These are phyloP conservation scores for Marchantia paleacea DNA, from an alignment of 225 moss, liverwort and hornwort genomes.

Conservation along the genomic window DNA sequence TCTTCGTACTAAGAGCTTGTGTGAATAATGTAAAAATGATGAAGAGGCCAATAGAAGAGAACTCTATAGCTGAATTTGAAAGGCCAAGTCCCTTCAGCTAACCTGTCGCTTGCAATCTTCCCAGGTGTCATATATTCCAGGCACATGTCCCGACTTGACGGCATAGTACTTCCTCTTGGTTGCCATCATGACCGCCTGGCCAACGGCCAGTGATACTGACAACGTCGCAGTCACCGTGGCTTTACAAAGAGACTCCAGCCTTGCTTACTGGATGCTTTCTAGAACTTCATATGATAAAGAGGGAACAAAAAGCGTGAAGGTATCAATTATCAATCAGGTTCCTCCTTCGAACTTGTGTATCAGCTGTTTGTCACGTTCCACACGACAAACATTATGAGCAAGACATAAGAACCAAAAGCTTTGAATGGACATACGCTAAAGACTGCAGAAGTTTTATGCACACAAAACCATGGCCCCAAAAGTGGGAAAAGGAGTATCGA, in stretches of 20 bases:
- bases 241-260: constrained; percentile 25
- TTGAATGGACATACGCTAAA: no score
- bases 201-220: constrained; percentile 14
- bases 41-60: neutral
- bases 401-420: no score
- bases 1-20: neutral
- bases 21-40: no score
- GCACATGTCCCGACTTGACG: constrained; percentile 29
- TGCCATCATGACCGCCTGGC: constrained; percentile 33
- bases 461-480: no score
- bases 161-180: constrained; percentile 41
- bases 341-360: neutral
- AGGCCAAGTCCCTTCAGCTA: neutral
- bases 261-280: neutral
- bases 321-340: no score
- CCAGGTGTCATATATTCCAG: constrained; percentile 45
- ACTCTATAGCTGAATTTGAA: neutral
- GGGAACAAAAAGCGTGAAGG: neutral
- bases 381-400: neutral
- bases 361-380: constrained; percentile 3
- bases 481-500: no score
- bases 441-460: no score
- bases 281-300: neutral
- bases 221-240: constrained; percentile 14
- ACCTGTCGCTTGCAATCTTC: constrained; percentile 44